These are phyloP conservation scores for Silene vulgaris DNA, from an alignment of 179 eudicot genomes.

Conservation along the genomic window DNA sequence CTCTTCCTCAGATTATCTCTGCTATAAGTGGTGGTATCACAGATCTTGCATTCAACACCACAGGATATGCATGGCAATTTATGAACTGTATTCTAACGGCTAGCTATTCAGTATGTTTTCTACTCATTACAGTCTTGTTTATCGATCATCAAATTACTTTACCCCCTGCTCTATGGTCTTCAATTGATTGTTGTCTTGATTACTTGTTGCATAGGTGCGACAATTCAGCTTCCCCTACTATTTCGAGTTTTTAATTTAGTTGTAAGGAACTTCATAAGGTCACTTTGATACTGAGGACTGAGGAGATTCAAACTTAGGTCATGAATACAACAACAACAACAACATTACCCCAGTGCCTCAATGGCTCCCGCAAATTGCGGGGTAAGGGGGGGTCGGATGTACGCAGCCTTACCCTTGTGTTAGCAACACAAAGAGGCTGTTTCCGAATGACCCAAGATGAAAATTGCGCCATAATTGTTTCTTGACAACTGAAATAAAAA, in stretches of 20 bases:
- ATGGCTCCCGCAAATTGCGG: no score
- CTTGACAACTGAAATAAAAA: background rate
- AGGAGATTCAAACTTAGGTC: background rate
- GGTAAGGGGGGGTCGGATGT: no score
- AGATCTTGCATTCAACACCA: slow-evolving; percentile 60
- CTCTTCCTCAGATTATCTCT: slow-evolving; percentile 57
- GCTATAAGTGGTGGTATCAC: slow-evolving; percentile 74
- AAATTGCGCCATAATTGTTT: background rate
- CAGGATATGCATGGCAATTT: slow-evolving; percentile 69
- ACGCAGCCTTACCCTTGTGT: no score
- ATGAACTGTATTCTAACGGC: slow-evolving; percentile 68
- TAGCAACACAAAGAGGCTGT: no score
- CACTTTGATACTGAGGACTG: background rate
- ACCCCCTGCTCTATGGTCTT: background rate
- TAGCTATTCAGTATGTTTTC: slow-evolving; percentile 56
- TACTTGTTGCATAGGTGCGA: background rate
- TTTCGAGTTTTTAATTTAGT: no score
- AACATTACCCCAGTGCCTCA: no score
- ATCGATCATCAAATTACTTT: background rate
- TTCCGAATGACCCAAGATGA: no score
- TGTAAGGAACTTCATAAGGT: no score
- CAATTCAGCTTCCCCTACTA: background rate
- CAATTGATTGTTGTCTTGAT: background rate
- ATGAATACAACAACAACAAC: no score
- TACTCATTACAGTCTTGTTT: slow-evolving; percentile 1